phyloP scores from a whole-genome alignment of 202 grass and related monocot species.

The Schoenoplectus triqueter region DNA sequence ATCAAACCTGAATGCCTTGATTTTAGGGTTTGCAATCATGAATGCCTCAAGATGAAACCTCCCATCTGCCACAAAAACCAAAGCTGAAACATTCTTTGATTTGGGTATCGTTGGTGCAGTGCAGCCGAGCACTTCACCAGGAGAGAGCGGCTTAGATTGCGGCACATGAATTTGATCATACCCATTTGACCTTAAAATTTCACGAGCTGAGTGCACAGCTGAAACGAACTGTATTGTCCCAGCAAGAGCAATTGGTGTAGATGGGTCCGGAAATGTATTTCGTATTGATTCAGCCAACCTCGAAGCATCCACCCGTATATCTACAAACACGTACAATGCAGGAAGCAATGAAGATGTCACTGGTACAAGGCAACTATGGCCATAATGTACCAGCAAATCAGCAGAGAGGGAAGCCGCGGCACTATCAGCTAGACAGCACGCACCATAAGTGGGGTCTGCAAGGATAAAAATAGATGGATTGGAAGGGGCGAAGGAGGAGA shows the following conservation, averaged over 20 bases:
- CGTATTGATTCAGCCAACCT: slow-evolving; percentile 64
- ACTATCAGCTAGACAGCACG: slow-evolving; percentile 79
- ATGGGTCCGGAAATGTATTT: slow-evolving; percentile 55
- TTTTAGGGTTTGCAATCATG: slow-evolving; percentile 90
- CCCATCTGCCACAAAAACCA: slow-evolving; percentile 78
- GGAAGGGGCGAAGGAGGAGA: slow-evolving; percentile 54
- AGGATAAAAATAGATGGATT: slow-evolving; percentile 65
- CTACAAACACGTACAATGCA: slow-evolving; percentile 93
- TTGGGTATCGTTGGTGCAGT: slow-evolving; percentile 66
- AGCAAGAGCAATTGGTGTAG: slow-evolving; percentile 56
- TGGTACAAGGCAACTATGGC: slow-evolving; percentile 94
- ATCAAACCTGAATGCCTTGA: slow-evolving; percentile 86
- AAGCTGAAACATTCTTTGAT: slow-evolving; percentile 53
- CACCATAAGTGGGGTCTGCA: slow-evolving; percentile 87
- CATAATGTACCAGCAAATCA: slow-evolving; percentile 90
- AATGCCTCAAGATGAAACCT: slow-evolving; percentile 95
- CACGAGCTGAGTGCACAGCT: slow-evolving; percentile 70
- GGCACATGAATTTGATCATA: slow-evolving; percentile 72
- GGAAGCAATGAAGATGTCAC: slow-evolving; percentile 83
- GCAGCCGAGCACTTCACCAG: slow-evolving; percentile 88
- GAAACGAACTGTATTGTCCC: slow-evolving; percentile 92
- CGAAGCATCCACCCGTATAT: slow-evolving; percentile 72
- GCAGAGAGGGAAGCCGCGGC: slow-evolving; percentile 65
- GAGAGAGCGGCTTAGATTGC: slow-evolving; percentile 76
- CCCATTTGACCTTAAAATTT: slow-evolving; percentile 57